Evolutionary conservation across 306 rosid species (phyloP).

Genomic region (Elaeagnus macrophylla): DNA sequence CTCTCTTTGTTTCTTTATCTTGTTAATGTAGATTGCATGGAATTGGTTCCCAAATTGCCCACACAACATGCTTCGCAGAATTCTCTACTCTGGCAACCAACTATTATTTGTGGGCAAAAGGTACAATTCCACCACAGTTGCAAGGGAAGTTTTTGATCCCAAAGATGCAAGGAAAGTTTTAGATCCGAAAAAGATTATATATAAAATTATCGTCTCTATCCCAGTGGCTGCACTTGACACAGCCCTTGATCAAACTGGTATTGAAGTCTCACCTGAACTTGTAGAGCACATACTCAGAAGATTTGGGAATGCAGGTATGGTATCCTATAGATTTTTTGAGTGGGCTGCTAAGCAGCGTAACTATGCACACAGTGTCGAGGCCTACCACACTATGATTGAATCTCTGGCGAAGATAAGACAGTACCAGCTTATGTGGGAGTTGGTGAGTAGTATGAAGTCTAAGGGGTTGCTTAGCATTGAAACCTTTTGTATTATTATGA

Average conservation of each 20-base stretch:
- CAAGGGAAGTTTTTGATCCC: conserved; percentile 35
- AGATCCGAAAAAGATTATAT: conserved; percentile 41
- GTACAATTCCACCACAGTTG: conserved; percentile 28
- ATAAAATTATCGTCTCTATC: conserved; percentile 50
- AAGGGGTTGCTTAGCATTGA: conserved; percentile 61
- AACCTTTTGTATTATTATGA: conserved; percentile 80
- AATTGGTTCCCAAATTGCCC: conserved; percentile 7
- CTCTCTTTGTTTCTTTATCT: too few species aligned
- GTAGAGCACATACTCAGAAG: conserved; percentile 58
- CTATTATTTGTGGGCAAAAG: conserved; percentile 4
- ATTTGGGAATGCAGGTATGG: conserved; percentile 77
- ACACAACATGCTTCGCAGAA: conserved; percentile 25
- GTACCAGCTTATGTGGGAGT: conserved; percentile 80
- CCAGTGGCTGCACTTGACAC: conserved; percentile 49
- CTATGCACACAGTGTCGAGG: conserved; percentile 44
- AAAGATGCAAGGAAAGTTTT: conserved; percentile 21
- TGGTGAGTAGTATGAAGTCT: conserved; percentile 62
- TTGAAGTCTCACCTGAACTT: conserved; percentile 52
- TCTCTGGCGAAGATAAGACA: conserved; percentile 80
- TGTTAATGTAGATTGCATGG: too few species aligned
- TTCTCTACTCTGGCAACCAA: conserved; percentile 9
- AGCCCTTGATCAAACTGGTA: conserved; percentile 68
- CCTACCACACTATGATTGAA: conserved; percentile 69
- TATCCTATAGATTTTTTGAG: conserved; percentile 64
- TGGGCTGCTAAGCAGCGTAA: conserved; percentile 64